Conservation (phyloP, 352 stramenopile genomes). For the Aphanomyces euteiches region DNA sequence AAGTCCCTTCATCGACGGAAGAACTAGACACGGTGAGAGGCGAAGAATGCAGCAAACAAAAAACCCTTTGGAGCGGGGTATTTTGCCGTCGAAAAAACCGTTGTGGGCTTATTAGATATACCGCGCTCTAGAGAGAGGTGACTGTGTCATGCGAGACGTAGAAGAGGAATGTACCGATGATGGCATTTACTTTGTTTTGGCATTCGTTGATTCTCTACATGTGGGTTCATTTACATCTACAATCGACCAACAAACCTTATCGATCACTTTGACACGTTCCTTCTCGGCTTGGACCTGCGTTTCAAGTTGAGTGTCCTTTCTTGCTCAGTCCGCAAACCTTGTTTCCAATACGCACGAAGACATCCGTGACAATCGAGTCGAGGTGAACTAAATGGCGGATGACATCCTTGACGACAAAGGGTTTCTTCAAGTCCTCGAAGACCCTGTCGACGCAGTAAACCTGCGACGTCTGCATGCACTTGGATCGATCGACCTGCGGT, state of each 20-base stretch:
- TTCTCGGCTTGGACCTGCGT: slow-evolving; percentile 46
- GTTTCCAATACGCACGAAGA: slow-evolving; percentile 66
- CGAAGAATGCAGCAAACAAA: not conserved
- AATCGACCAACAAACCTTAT: slow-evolving; percentile 32
- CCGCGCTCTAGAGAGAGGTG: slow-evolving; percentile 48
- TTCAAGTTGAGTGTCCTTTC: not conserved
- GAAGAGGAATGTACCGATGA: slow-evolving; percentile 32
- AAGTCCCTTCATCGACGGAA: slow-evolving; percentile 66
- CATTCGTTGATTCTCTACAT: slow-evolving; percentile 59
- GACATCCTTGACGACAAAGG: slow-evolving; percentile 82
- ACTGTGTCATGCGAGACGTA: not conserved
- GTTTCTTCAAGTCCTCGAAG: slow-evolving; percentile 78
- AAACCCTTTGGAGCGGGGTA: slow-evolving; percentile 66
- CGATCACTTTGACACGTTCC: slow-evolving; percentile 66
- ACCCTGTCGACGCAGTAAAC: slow-evolving; percentile 84
- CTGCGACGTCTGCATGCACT: slow-evolving; percentile 78
- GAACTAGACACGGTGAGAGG: slow-evolving; percentile 26
- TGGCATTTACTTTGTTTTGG: slow-evolving; percentile 80
- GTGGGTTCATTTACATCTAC: not conserved
- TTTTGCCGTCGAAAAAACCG: slow-evolving; percentile 85
- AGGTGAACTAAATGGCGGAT: slow-evolving; percentile 81
- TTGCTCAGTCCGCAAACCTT: slow-evolving; percentile 47
- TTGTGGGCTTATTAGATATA: slow-evolving; percentile 80
- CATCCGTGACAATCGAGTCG: slow-evolving; percentile 76
- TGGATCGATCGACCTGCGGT: too few species aligned